A percentile compares a stretch with the other conserved stretches of the same genome.
phyloP scores from a whole-genome alignment of 2,329 filamentous ascomycete species.

The Clarireedia sp. region DNA sequence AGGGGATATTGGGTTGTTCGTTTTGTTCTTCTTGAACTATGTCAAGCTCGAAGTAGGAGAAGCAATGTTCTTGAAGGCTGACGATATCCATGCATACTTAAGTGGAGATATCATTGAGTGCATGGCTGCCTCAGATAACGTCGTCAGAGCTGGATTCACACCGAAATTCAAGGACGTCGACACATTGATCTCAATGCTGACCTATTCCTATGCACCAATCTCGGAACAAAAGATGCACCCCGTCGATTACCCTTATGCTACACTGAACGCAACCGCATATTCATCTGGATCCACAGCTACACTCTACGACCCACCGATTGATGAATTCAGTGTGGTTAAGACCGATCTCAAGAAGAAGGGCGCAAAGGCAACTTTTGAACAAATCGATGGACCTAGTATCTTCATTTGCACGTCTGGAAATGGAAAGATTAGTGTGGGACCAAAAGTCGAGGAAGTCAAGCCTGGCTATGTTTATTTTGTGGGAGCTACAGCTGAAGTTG shows the following conservation, averaged over 20 bases:
- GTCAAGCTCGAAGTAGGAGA: constrained; percentile 82
- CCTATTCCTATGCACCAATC: constrained; percentile 91
- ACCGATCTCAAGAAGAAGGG: constrained; percentile 62
- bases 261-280: constrained; percentile 75
- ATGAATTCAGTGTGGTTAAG: constrained; percentile 88
- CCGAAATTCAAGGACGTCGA: constrained; percentile 97
- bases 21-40: constrained; percentile 95
- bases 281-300: constrained; percentile 62
- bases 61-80: constrained; percentile 90
- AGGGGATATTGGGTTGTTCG: constrained; percentile 83
- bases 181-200: constrained; percentile 84
- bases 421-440: constrained; percentile 78
- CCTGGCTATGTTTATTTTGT: constrained; percentile 76
- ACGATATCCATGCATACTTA: constrained; percentile 95
- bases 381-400: constrained; percentile 81
- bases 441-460: constrained; percentile 66
- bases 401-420: constrained; percentile 80
- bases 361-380: constrained; percentile 81
- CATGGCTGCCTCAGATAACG: constrained; percentile 98
- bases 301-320: constrained; percentile 92
- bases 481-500: constrained; percentile 75
- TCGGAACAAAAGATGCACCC: constrained; percentile 90
- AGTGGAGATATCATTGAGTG: constrained; percentile 96
- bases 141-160: constrained; percentile 93
- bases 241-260: constrained; percentile 75